These are phyloP conservation scores for Eucalyptus camaldulensis DNA, from an alignment of 345 rosid genomes.

Conservation along the genomic window DNA sequence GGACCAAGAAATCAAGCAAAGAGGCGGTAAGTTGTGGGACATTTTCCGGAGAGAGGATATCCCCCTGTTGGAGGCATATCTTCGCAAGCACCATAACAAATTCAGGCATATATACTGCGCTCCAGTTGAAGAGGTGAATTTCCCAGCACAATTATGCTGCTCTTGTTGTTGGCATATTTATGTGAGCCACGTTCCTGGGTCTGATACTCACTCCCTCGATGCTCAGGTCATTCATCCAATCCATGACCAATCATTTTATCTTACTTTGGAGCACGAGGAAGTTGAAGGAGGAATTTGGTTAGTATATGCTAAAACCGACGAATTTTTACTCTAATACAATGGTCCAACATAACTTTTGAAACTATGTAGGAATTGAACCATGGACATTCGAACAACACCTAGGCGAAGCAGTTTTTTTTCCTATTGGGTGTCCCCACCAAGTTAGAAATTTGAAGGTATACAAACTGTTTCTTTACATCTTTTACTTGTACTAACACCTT, in stretches of 20 bases:
- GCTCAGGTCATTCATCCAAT: slow-evolving; percentile 64
- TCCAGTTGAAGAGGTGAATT: slow-evolving; percentile 47
- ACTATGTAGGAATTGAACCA: slow-evolving; percentile 54
- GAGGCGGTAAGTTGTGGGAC: slow-evolving; percentile 72
- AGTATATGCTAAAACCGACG: background rate
- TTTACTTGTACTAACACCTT: no score
- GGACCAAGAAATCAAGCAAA: background rate
- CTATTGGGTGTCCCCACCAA: slow-evolving; percentile 96
- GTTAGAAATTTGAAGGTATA: slow-evolving; percentile 82
- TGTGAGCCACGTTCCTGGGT: background rate
- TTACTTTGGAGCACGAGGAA: slow-evolving; percentile 51
- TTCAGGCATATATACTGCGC: slow-evolving; percentile 64
- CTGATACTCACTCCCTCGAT: background rate
- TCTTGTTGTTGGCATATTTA: background rate
- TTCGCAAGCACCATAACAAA: slow-evolving; percentile 47
- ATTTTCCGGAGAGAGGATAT: slow-evolving; percentile 88
- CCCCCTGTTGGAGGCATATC: slow-evolving; percentile 57
- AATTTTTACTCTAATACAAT: background rate
- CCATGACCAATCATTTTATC: slow-evolving; percentile 72
- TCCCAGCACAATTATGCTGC: background rate
- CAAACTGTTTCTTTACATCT: background rate
- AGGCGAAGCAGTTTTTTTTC: slow-evolving; percentile 89
- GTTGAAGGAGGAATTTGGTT: slow-evolving; percentile 71
- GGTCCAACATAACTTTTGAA: background rate
- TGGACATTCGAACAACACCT: slow-evolving; percentile 83